Conservation (phyloP, 1,139 yeast genomes). For the Diutina rugosa region DNA sequence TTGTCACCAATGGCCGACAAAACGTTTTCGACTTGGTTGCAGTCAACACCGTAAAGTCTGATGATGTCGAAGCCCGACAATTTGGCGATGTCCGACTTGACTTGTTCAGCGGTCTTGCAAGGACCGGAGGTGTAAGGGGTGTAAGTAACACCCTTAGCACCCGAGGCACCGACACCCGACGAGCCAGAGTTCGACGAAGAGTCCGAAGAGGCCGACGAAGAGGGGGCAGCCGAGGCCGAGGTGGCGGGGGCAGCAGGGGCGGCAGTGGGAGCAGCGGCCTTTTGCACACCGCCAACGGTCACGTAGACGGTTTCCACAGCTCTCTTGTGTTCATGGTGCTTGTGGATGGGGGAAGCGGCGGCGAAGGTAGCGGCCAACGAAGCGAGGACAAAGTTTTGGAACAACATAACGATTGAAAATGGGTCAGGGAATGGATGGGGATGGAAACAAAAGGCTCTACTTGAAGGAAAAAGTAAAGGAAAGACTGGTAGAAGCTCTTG, state of each 20-base stretch:
- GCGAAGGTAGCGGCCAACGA: not conserved
- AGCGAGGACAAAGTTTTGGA: not conserved
- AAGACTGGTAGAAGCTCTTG: constrained; percentile 1
- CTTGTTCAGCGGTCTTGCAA: constrained; percentile 53
- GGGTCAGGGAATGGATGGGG: not conserved
- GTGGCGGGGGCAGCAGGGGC: constrained; percentile 8
- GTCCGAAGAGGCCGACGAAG: constrained; percentile 9
- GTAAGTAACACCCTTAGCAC: constrained; percentile 61
- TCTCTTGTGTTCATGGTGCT: constrained; percentile 2
- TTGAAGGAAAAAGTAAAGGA: not conserved
- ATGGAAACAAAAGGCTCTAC: not conserved
- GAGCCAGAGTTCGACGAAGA: constrained; percentile 14
- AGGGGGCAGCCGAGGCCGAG: constrained; percentile 10
- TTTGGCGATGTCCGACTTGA: constrained; percentile 44
- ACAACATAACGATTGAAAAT: not conserved
- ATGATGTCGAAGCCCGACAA: constrained; percentile 44
- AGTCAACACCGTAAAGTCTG: constrained; percentile 38
- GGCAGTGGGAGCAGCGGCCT: not conserved
- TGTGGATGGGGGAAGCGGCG: not conserved
- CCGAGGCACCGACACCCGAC: constrained; percentile 6
- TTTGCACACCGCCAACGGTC: not conserved
- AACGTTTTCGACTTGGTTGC: constrained; percentile 7
- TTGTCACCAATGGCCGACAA: constrained; percentile 7
- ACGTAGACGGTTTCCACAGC: constrained; percentile 1
- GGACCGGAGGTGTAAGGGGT: constrained; percentile 69